These are phyloP conservation scores for Fusarium neocosmosporiellum DNA, from an alignment of 2,329 filamentous ascomycete species.

Conservation along the genomic window DNA sequence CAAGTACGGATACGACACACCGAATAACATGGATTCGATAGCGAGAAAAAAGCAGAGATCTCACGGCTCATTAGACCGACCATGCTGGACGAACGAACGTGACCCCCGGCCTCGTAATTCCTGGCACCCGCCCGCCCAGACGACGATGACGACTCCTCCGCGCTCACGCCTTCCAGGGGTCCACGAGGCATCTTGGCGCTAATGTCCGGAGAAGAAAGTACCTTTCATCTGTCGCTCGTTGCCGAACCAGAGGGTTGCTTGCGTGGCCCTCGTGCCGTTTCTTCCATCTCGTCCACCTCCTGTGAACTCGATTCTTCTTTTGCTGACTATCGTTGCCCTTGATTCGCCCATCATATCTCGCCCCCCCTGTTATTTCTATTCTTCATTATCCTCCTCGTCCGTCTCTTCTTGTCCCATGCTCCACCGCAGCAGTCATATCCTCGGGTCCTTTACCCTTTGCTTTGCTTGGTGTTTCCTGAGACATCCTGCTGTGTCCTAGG, in stretches of 20 bases:
- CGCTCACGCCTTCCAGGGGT: slow-evolving; percentile 26
- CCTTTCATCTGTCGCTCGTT: slow-evolving; percentile 20
- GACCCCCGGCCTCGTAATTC: slow-evolving; percentile 6
- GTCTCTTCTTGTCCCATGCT: slow-evolving; percentile 32
- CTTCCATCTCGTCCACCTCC: slow-evolving; percentile 33
- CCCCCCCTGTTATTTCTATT: slow-evolving; percentile 30
- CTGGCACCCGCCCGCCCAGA: slow-evolving; percentile 1
- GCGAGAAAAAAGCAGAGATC: background rate
- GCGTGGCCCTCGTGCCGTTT: slow-evolving; percentile 39
- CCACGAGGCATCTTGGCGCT: slow-evolving; percentile 35
- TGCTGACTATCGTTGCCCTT: slow-evolving; percentile 14
- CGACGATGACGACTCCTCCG: slow-evolving; percentile 26
- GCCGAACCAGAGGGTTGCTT: slow-evolving; percentile 21
- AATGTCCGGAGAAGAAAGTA: slow-evolving; percentile 29
- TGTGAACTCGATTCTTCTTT: slow-evolving; percentile 26
- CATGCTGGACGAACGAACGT: background rate
- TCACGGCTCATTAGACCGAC: background rate
- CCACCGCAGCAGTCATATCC: slow-evolving; percentile 30
- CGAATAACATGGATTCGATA: background rate
- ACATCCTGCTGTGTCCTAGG: slow-evolving; percentile 34
- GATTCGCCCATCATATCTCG: slow-evolving; percentile 27
- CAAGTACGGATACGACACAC: background rate
- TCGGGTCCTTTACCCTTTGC: slow-evolving; percentile 34
- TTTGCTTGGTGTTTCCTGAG: slow-evolving; percentile 33
- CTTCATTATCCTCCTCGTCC: slow-evolving; percentile 27